Conservation (phyloP, 306 rosid species). For the Pterocarpus macrocarpus region DNA sequence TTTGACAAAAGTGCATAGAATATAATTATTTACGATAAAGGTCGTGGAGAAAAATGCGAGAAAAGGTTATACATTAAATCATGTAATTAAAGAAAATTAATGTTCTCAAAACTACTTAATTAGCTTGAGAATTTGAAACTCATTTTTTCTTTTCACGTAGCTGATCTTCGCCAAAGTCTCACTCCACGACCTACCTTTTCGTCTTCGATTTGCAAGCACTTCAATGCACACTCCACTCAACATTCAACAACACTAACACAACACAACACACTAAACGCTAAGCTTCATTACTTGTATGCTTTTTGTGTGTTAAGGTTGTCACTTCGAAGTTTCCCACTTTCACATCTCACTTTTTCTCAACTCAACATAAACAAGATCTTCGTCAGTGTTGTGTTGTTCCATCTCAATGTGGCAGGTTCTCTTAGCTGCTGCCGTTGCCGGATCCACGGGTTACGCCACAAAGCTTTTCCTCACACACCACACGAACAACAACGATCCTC, state of each 20-base stretch:
- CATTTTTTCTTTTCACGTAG: no score
- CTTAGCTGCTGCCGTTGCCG: conserved; percentile 71
- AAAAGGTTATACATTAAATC: neutral
- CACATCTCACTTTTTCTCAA: no score
- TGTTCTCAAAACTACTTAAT: no score
- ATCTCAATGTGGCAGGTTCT: conserved; percentile 71
- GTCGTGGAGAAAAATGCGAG: neutral
- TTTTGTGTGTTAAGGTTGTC: neutral
- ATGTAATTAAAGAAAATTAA: no score
- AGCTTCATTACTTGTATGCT: no score
- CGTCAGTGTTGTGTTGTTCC: no score
- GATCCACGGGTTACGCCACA: conserved; percentile 72
- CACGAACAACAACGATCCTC: neutral
- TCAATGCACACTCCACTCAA: neutral
- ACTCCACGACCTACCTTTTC: neutral
- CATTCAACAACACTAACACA: no score
- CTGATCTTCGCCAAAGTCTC: no score
- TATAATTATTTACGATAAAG: neutral
- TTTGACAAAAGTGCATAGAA: neutral
- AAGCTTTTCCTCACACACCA: conserved; percentile 50
- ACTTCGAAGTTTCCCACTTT: neutral
- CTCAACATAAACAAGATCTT: no score
- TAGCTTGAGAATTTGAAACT: no score
- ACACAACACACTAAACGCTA: no score
- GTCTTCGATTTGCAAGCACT: neutral